A percentile compares a stretch with the other conserved stretches of the same genome.
Conservation (phyloP, 1,139 yeast genomes). For the Saccharomyces hybrid region DNA sequence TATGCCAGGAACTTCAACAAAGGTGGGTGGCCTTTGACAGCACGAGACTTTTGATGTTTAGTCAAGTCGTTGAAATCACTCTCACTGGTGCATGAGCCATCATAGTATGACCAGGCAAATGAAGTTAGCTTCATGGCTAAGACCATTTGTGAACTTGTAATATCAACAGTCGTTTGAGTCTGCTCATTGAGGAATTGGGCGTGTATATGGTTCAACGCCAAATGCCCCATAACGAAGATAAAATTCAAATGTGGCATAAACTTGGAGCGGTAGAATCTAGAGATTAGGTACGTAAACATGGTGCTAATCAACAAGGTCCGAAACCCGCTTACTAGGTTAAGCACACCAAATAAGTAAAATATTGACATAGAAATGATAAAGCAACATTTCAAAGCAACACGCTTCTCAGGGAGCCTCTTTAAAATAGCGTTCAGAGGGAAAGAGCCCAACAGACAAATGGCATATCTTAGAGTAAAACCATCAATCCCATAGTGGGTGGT, state of each 20-base stretch:
- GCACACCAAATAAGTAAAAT: slow-evolving; percentile 70
- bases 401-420: slow-evolving; percentile 71
- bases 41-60: slow-evolving; percentile 52
- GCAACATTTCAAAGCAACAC: slow-evolving; percentile 50
- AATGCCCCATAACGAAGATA: slow-evolving; percentile 65
- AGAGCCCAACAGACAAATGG: slow-evolving; percentile 67
- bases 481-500: slow-evolving; percentile 58
- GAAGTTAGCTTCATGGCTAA: slow-evolving; percentile 87
- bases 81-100: slow-evolving; percentile 45
- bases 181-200: slow-evolving; percentile 57
- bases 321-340: slow-evolving; percentile 61
- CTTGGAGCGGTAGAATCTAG: slow-evolving; percentile 51
- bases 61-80: slow-evolving; percentile 29
- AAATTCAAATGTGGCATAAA: slow-evolving; percentile 92
- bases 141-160: slow-evolving; percentile 97
- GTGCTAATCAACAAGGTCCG: slow-evolving; percentile 59
- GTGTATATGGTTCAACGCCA: slow-evolving; percentile 62
- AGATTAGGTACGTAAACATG: slow-evolving; percentile 59
- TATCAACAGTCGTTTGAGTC: slow-evolving; percentile 57
- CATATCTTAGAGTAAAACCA: slow-evolving; percentile 63
- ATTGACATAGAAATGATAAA: slow-evolving; percentile 55
- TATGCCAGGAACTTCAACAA: slow-evolving; percentile 70
- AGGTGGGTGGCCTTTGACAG: slow-evolving; percentile 57
- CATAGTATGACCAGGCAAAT: slow-evolving; percentile 89
- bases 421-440: slow-evolving; percentile 80